These are phyloP conservation scores for Paraurostyla sp. DNA, from an alignment of 73 alveolate species.

Conservation along the genomic window DNA sequence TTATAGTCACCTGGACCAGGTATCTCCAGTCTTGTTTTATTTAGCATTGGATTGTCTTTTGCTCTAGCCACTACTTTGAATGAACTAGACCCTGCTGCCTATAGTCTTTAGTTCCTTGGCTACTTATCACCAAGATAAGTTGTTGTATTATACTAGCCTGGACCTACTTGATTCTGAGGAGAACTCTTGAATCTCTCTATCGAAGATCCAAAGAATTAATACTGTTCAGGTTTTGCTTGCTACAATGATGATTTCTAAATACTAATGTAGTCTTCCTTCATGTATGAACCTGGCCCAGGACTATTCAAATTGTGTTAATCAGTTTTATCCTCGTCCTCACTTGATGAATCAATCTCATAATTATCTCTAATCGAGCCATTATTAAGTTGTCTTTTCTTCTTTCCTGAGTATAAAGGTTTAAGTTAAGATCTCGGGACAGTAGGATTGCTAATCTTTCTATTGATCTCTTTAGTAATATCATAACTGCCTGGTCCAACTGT, in stretches of 20 bases:
- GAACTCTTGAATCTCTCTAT: conserved; percentile 23
- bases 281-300: conserved; percentile 44
- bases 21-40: conserved; percentile 19
- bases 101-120: background rate
- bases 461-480: background rate
- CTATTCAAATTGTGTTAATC: background rate
- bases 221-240: conserved; percentile 19
- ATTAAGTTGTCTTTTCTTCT: background rate
- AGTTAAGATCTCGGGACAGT: background rate
- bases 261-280: background rate
- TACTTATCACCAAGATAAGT: background rate
- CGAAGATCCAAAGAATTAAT: conserved; percentile 29
- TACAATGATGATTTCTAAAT: background rate
- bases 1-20: conserved; percentile 58
- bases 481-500: conserved; percentile 48
- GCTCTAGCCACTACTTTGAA: background rate
- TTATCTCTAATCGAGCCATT: conserved; percentile 25
- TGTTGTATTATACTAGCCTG: conserved; percentile 29
- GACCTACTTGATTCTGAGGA: background rate
- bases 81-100: background rate
- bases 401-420: background rate
- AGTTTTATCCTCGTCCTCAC: background rate
- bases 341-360: conserved; percentile 15
- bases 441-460: conserved; percentile 36
- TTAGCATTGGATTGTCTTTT: conserved; percentile 9